Evolutionary conservation across 2,329 filamentous ascomycete species (phyloP), one percentile per base, ranked within the genome.

Genomic region (Nothopassalora personata): DNA sequence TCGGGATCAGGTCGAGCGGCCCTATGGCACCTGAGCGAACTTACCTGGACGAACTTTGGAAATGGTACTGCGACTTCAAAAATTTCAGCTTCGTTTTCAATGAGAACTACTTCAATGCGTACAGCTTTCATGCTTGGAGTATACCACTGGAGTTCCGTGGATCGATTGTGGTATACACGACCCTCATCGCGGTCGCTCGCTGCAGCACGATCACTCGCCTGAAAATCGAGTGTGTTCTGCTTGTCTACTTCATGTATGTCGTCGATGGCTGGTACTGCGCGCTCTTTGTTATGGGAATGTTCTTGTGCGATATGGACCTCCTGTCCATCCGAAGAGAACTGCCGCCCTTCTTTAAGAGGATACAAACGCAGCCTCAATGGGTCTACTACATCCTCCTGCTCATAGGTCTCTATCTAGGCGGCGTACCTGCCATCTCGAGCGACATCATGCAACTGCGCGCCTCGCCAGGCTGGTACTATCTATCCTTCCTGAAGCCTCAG

Each of bases 21-120:
- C 71, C 71, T 23, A 74, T 13, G 70, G 58, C 56, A 10, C 59
- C 59, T 11, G 59, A 58, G 45, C 34, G 49, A 28, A 60, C 55
- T 4, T 56, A 54, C 19, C n/a, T 39, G 31, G 56, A 53, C 28
- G 60, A 61, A 28, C 3, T 71, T 87, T 57, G 59, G 59, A 47
- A 39, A n/a, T 58, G 45, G 31, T 59, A 59, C 30, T 55, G 46
- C 45, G 57, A 59, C n/a, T 59, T 83, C 68, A 88, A 88, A 68
- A 87, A 87, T 70, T 88, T 86, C 73, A 88, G 81, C 72, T 89
- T 86, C 68, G 68, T 87, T 33, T 88, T 84, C 73, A 80, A 81
- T 0, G 73, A 79, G 8, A 80, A 81, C 8, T 86, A 56, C 27
- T 51, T 33, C n/a, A 59, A 55, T 36, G 77, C 84, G 56, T 83